Evolutionary conservation across 208 protist genomes (phyloP), one percentile per base, ranked within the genome.

Genomic region (Wallacemonas collosoma): DNA sequence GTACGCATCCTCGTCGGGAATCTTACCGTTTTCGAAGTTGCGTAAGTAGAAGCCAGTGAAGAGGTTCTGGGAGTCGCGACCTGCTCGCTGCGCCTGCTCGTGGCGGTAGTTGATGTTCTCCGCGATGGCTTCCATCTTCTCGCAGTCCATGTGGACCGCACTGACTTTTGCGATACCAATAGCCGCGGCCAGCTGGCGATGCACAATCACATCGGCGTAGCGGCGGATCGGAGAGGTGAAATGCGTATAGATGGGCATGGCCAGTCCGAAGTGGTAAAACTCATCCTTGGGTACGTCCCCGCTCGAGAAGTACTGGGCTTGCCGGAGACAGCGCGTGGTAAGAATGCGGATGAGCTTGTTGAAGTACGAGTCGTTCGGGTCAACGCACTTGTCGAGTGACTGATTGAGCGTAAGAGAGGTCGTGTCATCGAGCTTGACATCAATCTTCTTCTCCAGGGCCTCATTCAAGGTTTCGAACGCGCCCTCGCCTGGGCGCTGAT

Each of bases 151-250:
- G 66, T 91, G 79, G 45, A 67, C 71, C 41, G 86, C 83, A 41
- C 85, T 85, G 1, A 88, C 71, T 14, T 76, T 47, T 56, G 75
- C 73, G 58, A 95, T 89, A 53, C 90, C 91, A 50, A 97, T 84
- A 5, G 86, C 87, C 36, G 91, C 88, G 11, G 91, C 93, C 36
- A 98, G 78, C 79, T 95, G 92, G 12, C 97, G 90, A 73, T 98
- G 97, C 17, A 98, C 95, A 71, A 98, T 80, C 11, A 98, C 90
- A 78, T 98, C 97, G 36, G 96, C 89, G 71, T 98, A 98, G 56
- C 97, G 89, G 50, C 97, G 94, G 79, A 98, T 98, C 7, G 97
- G 97, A 5, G 95, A 98, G 41, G 97, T 98, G 73, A 98, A 98
- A 74, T 98, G 97, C 3, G 95, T 98, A 82, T 98, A 98, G 58